phyloP scores from a whole-genome alignment of 1,139 yeast species.

The Kodamaea ohmeri region DNA sequence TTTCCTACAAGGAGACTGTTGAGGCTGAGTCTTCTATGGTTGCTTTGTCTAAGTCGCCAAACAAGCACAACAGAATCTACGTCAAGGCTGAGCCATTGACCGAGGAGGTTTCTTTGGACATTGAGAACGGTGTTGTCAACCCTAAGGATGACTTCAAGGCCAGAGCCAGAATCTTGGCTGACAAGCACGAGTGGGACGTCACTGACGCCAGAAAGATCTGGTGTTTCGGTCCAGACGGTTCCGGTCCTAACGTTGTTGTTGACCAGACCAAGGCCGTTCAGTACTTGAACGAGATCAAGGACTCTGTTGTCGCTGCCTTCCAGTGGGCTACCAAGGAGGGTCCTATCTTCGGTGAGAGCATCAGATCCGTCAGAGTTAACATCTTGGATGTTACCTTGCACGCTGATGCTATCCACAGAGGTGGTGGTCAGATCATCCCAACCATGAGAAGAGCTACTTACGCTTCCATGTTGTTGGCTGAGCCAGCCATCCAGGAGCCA shows the following conservation, averaged over 20 bases:
- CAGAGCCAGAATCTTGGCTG: constrained; percentile 99
- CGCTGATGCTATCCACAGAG: constrained; percentile 99
- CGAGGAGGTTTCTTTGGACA: constrained; percentile 90
- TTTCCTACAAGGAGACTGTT: constrained; percentile 98
- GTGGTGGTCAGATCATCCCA: constrained; percentile 99
- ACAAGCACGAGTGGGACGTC: constrained; percentile 99
- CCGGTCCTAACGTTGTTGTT: constrained; percentile 97
- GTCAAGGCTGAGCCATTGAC: constrained; percentile 94
- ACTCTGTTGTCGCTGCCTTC: constrained; percentile 99
- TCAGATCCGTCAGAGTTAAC: constrained; percentile 97
- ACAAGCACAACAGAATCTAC: constrained; percentile 99
- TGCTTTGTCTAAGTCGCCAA: constrained; percentile 98
- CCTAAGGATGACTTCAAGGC: constrained; percentile 99
- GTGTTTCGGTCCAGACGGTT: constrained; percentile 99
- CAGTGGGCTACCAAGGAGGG: constrained; percentile 99
- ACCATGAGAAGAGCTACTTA: constrained; percentile 99
- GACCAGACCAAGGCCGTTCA: constrained; percentile 99
- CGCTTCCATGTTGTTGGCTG: constrained; percentile 97
- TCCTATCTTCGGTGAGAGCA: constrained; percentile 94
- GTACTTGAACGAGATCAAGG: constrained; percentile 98
- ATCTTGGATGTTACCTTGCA: constrained; percentile 98
- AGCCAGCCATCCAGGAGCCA: constrained; percentile 99
- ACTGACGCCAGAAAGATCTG: constrained; percentile 99
- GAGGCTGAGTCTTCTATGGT: constrained; percentile 88
- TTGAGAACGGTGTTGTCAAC: constrained; percentile 87